Evolutionary conservation across 2,329 filamentous ascomycete genomes (phyloP).

Genomic region (Sarocladium strictum): DNA sequence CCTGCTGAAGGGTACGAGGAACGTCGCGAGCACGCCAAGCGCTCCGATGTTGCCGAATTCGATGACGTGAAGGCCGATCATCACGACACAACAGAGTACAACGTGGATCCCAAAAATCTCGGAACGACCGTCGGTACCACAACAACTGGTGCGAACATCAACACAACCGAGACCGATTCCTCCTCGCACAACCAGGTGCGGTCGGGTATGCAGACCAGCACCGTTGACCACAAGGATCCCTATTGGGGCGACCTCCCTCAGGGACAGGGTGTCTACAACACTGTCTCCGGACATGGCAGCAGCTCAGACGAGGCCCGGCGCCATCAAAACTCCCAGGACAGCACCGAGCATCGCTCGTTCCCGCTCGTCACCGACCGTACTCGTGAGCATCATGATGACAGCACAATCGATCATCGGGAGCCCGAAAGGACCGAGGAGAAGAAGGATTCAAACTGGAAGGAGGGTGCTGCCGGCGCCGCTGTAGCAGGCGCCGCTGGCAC

Average conservation of each 20-base stretch:
- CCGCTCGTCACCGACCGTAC: conserved; percentile 6
- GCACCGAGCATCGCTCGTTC: background rate
- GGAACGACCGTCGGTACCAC: background rate
- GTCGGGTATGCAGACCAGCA: background rate
- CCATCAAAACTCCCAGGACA: background rate
- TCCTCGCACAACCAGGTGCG: background rate
- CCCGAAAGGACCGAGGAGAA: background rate
- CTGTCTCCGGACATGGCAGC: conserved; percentile 6
- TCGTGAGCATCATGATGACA: background rate
- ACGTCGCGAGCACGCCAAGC: background rate
- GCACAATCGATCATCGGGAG: background rate
- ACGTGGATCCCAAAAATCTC: conserved; percentile 2
- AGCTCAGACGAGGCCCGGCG: background rate
- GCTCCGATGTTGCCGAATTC: background rate
- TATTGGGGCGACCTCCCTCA: conserved; percentile 6
- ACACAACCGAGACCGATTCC: background rate
- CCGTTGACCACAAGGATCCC: conserved; percentile 1
- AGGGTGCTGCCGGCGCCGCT: conserved; percentile 1
- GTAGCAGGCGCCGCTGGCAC: conserved; percentile 1
- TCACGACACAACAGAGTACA: background rate
- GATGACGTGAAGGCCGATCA: background rate
- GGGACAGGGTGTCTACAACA: conserved; percentile 6
- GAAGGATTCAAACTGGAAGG: conserved; percentile 7
- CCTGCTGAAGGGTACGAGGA: conserved; percentile 7
- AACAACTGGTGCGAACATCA: background rate